Evolutionary conservation across 208 protist species (phyloP).

Genomic region (Phytomonas francai): DNA sequence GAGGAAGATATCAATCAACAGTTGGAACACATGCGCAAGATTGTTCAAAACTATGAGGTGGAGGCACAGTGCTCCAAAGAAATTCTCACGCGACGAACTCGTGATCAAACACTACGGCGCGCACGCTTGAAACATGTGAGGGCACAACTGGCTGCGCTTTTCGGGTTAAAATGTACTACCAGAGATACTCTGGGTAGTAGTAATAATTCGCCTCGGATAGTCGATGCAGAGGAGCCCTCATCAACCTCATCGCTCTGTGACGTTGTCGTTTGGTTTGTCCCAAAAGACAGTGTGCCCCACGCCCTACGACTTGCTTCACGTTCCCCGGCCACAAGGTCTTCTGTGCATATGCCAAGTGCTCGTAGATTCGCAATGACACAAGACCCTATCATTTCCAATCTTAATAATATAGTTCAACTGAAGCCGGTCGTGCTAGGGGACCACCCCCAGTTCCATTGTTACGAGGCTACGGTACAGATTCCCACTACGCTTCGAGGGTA

Average conservation of each 20-base stretch:
- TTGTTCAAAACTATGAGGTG: constrained; percentile 13
- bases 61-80: constrained; percentile 18
- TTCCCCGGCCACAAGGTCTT: neutral
- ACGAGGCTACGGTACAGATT: constrained; percentile 22
- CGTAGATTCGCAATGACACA: neutral
- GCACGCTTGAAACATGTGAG: constrained; percentile 23
- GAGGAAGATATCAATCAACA: constrained; percentile 35
- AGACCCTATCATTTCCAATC: neutral
- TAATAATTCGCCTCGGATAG: neutral
- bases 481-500: constrained; percentile 19
- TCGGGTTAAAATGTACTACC: neutral
- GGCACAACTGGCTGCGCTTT: constrained; percentile 22
- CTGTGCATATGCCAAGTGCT: neutral
- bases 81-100: constrained; percentile 34
- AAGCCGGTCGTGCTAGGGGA: neutral
- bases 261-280: constrained; percentile 1
- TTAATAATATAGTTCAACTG: neutral
- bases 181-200: neutral
- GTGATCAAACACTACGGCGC: constrained; percentile 34
- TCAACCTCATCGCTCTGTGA: neutral
- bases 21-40: constrained; percentile 17
- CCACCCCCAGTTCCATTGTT: constrained; percentile 5
- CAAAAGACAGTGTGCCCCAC: neutral
- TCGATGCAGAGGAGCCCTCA: neutral
- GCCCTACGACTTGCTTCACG: neutral